phyloP scores from a whole-genome alignment of 2,329 filamentous ascomycete species.

The Aspergillus sp. region DNA sequence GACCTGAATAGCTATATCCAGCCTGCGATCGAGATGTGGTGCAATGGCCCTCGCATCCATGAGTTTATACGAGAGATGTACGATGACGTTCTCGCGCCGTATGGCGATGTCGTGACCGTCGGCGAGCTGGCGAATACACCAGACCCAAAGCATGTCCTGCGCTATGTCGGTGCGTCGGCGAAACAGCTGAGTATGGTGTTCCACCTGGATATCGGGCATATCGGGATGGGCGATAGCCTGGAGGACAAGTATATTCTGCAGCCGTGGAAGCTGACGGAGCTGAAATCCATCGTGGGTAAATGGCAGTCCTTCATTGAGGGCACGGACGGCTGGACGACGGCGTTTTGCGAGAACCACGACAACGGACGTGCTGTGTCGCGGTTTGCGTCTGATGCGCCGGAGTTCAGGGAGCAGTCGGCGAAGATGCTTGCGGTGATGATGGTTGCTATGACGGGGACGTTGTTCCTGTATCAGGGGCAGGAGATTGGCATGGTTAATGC shows the following conservation, averaged over 20 bases:
- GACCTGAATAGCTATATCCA: conserved; percentile 32
- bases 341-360: conserved; percentile 61
- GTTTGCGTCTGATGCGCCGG: conserved; percentile 51
- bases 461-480: conserved; percentile 61
- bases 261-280: neutral
- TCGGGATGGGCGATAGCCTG: neutral
- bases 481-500: conserved; percentile 62
- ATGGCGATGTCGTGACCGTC: conserved; percentile 57
- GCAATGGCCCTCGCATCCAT: neutral
- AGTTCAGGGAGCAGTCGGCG: conserved; percentile 48
- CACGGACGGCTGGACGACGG: neutral
- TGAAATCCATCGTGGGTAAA: neutral
- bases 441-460: conserved; percentile 51
- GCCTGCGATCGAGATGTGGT: neutral
- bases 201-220: conserved; percentile 5
- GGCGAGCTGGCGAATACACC: conserved; percentile 58
- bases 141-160: conserved; percentile 55
- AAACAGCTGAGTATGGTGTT: conserved; percentile 71
- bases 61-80: neutral
- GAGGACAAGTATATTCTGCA: neutral
- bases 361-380: conserved; percentile 58
- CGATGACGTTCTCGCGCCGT: conserved; percentile 40
- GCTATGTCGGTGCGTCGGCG: conserved; percentile 55
- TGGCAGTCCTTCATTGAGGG: neutral
- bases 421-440: conserved; percentile 57